Evolutionary conservation across 2,329 filamentous ascomycete genomes (phyloP).

Genomic region (Penicillium verrucosum): DNA sequence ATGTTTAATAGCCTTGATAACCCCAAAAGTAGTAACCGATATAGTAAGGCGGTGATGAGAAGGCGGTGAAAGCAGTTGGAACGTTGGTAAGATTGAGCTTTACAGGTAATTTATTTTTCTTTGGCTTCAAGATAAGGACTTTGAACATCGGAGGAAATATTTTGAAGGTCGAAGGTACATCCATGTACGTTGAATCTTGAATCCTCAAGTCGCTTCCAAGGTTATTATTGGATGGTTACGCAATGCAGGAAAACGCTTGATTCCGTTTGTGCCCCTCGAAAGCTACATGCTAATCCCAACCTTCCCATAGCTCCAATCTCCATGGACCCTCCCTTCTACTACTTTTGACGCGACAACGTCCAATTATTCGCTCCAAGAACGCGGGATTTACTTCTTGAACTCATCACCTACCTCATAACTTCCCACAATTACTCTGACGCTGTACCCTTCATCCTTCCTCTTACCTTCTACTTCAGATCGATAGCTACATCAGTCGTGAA

Average conservation of each 20-base stretch:
- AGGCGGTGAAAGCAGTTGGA: background rate
- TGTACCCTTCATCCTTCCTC: background rate
- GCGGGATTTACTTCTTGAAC: background rate
- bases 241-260: background rate
- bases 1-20: background rate
- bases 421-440: background rate
- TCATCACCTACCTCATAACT: background rate
- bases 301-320: background rate
- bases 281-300: background rate
- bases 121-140: background rate
- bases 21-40: background rate
- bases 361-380: background rate
- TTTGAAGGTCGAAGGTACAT: background rate
- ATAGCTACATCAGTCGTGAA: background rate
- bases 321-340: slow-evolving; percentile 1
- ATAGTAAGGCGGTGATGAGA: background rate
- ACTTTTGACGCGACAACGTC: slow-evolving; percentile 7
- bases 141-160: background rate
- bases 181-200: background rate
- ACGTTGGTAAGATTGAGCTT: background rate
- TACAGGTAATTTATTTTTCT: slow-evolving; percentile 6
- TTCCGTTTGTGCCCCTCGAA: slow-evolving; percentile 5
- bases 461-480: background rate
- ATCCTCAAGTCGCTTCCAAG: background rate
- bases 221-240: slow-evolving; percentile 15